Base-by-base conservation (phyloP, 768 basidiomycete species). In the Russula earlei region DNA sequence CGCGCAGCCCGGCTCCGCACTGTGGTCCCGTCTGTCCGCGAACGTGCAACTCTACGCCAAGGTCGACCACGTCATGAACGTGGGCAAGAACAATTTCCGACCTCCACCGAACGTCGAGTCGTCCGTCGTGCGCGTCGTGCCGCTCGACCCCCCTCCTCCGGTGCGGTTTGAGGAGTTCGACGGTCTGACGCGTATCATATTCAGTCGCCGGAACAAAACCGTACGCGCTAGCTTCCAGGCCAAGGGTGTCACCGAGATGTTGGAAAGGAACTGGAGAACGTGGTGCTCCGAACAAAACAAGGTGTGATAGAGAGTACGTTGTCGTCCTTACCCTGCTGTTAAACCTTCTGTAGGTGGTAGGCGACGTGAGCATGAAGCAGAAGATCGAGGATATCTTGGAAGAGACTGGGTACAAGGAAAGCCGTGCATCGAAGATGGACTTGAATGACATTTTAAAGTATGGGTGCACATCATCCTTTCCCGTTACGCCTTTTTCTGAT, bases 1-100 rank as follows among this genome's bases (percentile, higher is more conserved):
- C 40, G 95, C 95, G 4, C 76, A 80, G 22, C 92, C 96, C 0
- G 84, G 84, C 8, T 84, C 89, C 3, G 74, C 81, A 5, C 73
- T 95, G 5, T 99, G 96, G 96, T 96, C 92, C 48, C 80, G 96
- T 40, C 73, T 99, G 19, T 90, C 89, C 17, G 95, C 92, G 19
- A 98, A 99, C 69, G 96, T 97, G 11, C 96, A 98, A 71, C 82
- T 99, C 4, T 99, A 96, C 68, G 84, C 96, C 12, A 91, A 93
- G 66, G 93, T 98, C 24, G 92, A 97, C 70, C 84, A 96, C 62
- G 79, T 97, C 57, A 92, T 97, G 82, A 88, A 94, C 65, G 95
- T 99, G 42, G 85, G 85, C n/a, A 86, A 89, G 66, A 95, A 94
- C 68, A 94, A 95, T 71, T 99, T 99, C 75, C 77, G 95, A 24